phyloP scores from a whole-genome alignment of 169 alveolate species.

The Cryptosporidium xiaoi region DNA sequence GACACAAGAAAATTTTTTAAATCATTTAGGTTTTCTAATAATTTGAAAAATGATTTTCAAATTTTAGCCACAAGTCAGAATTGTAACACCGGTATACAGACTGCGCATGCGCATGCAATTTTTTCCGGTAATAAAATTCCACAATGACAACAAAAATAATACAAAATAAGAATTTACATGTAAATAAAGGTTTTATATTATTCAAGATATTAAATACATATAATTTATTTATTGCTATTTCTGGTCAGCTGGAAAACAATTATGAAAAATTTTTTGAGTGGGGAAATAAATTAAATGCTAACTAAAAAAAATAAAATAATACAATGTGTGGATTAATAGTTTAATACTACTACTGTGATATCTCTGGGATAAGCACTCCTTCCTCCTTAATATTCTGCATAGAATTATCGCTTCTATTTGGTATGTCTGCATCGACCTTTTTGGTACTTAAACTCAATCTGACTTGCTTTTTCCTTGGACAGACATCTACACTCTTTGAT shows the following conservation, averaged over 20 bases:
- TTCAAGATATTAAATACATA: too few species aligned
- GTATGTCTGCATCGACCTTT: neutral
- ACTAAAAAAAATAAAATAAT: too few species aligned
- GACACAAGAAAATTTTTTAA: constrained; percentile 54
- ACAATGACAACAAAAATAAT: neutral
- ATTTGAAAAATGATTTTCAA: constrained; percentile 1
- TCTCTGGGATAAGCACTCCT: neutral
- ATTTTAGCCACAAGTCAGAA: neutral
- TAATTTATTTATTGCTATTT: too few species aligned
- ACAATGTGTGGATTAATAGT: too few species aligned
- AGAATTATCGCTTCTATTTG: too few species aligned
- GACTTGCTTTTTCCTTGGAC: constrained; percentile 27
- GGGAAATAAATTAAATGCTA: too few species aligned
- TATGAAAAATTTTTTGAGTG: too few species aligned
- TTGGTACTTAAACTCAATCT: constrained; percentile 24
- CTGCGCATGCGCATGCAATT: constrained; percentile 68
- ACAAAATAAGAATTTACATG: neutral
- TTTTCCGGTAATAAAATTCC: neutral
- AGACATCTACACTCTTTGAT: constrained; percentile 25
- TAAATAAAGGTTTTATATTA: neutral
- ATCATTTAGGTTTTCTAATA: constrained; percentile 33
- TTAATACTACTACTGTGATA: too few species aligned
- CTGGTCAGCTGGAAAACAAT: too few species aligned
- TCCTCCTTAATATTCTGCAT: too few species aligned
- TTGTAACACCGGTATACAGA: constrained; percentile 48